Percentiles rank a stretch among this genome's conserved stretches.
phyloP scores from a whole-genome alignment of 495 filamentous ascomycete genomes.

The Mycothermus thermophilus region DNA sequence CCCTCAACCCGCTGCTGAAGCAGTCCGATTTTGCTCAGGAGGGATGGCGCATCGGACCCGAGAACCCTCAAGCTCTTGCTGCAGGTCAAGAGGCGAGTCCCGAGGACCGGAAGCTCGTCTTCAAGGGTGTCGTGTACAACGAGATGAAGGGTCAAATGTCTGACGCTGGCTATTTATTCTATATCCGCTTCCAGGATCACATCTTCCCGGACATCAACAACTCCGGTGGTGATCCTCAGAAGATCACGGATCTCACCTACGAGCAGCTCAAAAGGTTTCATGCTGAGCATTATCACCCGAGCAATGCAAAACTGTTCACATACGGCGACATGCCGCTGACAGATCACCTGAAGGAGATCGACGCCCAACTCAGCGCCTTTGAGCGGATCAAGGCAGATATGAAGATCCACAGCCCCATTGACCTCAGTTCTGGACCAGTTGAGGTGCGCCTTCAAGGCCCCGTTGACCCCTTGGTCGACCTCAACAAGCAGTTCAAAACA shows the following conservation, averaged over 20 bases:
- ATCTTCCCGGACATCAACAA: slow-evolving; percentile 90
- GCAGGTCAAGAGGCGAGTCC: slow-evolving; percentile 26
- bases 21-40: slow-evolving; percentile 89
- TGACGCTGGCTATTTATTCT: slow-evolving; percentile 89
- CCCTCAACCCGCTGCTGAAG: slow-evolving; percentile 75
- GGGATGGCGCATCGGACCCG: slow-evolving; percentile 89
- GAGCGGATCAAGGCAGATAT: slow-evolving; percentile 51
- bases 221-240: slow-evolving; percentile 87
- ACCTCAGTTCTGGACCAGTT: slow-evolving; percentile 50
- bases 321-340: slow-evolving; percentile 85
- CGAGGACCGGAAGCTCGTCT: slow-evolving; percentile 54
- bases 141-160: slow-evolving; percentile 99
- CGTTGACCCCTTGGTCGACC: slow-evolving; percentile 73
- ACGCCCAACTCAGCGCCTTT: slow-evolving; percentile 56
- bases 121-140: slow-evolving; percentile 98
- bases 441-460: slow-evolving; percentile 64
- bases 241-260: slow-evolving; percentile 89
- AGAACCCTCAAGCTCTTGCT: slow-evolving; percentile 52
- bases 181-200: slow-evolving; percentile 85
- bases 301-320: slow-evolving; percentile 86
- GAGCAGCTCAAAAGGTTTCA: slow-evolving; percentile 77
- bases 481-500: slow-evolving; percentile 80
- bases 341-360: slow-evolving; percentile 65
- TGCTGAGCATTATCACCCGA: slow-evolving; percentile 85
- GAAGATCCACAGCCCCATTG: slow-evolving; percentile 61